Percentiles rank a stretch among this genome's conserved stretches.
phyloP scores from a whole-genome alignment of 768 basidiomycete genomes.

The Chalciporus chontae region DNA sequence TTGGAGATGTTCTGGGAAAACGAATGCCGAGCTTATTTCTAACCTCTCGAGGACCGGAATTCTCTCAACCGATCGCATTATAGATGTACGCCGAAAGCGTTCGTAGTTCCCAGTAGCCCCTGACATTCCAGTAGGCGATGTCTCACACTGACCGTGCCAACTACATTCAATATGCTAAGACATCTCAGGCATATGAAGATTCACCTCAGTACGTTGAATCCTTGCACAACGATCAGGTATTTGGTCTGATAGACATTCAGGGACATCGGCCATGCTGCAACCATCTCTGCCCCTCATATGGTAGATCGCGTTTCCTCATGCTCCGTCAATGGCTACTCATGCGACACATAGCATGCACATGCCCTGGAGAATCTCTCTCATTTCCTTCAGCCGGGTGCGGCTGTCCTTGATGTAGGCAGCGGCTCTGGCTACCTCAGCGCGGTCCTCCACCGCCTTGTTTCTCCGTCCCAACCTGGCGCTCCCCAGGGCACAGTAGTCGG shows the following conservation, averaged over 20 bases:
- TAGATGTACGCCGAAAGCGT: slow-evolving; percentile 40
- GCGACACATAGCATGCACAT: slow-evolving; percentile 69
- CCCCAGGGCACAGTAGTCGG: slow-evolving; percentile 67
- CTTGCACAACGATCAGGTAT: background rate
- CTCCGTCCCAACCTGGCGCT: slow-evolving; percentile 12
- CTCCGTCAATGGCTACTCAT: background rate
- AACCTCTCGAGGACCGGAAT: slow-evolving; percentile 59
- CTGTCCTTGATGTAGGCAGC: slow-evolving; percentile 86
- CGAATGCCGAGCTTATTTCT: slow-evolving; percentile 68
- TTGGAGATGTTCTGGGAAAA: slow-evolving; percentile 70
- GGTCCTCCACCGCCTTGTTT: slow-evolving; percentile 73
- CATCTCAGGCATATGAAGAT: slow-evolving; percentile 65
- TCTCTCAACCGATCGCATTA: slow-evolving; percentile 52
- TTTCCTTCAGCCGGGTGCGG: slow-evolving; percentile 63
- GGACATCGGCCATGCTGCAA: slow-evolving; percentile 78
- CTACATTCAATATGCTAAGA: slow-evolving; percentile 47
- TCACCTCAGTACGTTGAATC: slow-evolving; percentile 60
- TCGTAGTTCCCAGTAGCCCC: background rate
- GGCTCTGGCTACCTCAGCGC: slow-evolving; percentile 87
- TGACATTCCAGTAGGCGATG: slow-evolving; percentile 54
- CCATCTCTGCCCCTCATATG: slow-evolving; percentile 98
- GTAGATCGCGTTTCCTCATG: slow-evolving; percentile 32
- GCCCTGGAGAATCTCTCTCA: slow-evolving; percentile 76
- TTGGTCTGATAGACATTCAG: slow-evolving; percentile 32
- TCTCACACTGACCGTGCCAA: slow-evolving; percentile 62